Percentiles rank a stretch among this genome's conserved stretches.
phyloP scores from a whole-genome alignment of 2,329 filamentous ascomycete species.

The Talaromyces sp. region DNA sequence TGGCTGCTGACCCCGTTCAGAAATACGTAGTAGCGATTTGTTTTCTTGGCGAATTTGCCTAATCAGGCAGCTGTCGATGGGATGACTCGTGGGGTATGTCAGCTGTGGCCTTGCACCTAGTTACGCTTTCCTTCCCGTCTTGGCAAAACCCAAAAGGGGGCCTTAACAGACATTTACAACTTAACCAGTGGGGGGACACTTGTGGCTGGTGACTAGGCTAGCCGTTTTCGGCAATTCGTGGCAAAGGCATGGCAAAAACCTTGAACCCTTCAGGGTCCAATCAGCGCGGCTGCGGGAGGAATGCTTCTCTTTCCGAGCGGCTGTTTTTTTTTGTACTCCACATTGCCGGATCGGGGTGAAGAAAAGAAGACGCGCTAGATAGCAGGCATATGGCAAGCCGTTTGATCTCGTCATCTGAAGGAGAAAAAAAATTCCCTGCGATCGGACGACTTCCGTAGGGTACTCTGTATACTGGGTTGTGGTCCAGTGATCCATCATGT shows the following conservation, averaged over 20 bases:
- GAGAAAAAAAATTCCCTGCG: no score
- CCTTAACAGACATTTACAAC: no score
- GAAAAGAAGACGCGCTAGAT: background rate
- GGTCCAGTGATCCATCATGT: background rate
- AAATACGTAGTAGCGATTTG: no score
- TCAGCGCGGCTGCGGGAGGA: background rate
- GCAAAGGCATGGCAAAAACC: background rate
- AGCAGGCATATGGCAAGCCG: no score
- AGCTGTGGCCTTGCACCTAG: background rate
- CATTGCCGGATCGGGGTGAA: background rate
- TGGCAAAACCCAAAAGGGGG: background rate
- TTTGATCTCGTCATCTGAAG: background rate
- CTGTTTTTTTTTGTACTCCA: background rate
- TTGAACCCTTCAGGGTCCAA: background rate
- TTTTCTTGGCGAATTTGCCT: background rate
- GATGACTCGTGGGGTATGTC: background rate
- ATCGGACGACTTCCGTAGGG: no score
- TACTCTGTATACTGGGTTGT: no score
- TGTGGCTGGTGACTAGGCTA: background rate
- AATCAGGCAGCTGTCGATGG: background rate
- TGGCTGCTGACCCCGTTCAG: no score
- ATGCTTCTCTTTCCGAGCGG: background rate
- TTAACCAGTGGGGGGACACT: fast-evolving
- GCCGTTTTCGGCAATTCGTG: background rate
- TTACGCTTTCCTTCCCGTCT: background rate